Evolutionary conservation across 176 grass and related monocot genomes (phyloP).

Genomic region (Dendrocalamus sinicus): DNA sequence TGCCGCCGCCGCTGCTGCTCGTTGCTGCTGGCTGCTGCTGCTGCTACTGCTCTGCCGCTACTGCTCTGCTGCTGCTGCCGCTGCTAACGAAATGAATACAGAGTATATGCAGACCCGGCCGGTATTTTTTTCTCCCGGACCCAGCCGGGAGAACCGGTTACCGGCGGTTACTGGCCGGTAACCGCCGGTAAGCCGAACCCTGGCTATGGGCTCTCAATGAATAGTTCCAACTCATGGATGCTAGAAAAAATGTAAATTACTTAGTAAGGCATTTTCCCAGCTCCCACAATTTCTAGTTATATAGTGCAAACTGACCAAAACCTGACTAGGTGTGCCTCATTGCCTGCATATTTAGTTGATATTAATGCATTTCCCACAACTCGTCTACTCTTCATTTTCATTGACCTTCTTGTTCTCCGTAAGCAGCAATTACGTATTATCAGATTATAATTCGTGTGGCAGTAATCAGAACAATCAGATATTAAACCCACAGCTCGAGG

Average conservation of each 20-base stretch:
- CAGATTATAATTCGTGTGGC: constrained; percentile 24
- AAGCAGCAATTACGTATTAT: constrained; percentile 44
- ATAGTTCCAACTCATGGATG: constrained; percentile 36
- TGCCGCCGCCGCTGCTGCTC: no score
- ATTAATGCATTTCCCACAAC: constrained; percentile 36
- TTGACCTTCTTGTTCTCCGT: constrained; percentile 35
- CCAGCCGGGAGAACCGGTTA: no score
- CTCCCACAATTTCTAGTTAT: constrained; percentile 11
- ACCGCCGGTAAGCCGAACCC: no score
- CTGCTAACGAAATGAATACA: no score
- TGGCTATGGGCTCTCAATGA: not conserved
- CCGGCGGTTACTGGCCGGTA: no score
- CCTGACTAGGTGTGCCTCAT: constrained; percentile 29
- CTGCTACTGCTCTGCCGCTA: no score
- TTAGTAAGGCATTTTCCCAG: constrained; percentile 27
- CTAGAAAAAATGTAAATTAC: constrained; percentile 15
- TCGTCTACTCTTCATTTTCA: constrained; percentile 33
- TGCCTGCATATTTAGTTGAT: constrained; percentile 30
- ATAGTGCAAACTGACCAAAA: constrained; percentile 37
- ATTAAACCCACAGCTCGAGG: not conserved
- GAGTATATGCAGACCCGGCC: no score
- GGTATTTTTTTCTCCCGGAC: no score
- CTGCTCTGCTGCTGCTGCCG: no score
- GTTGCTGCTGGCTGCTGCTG: no score
- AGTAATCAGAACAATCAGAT: constrained; percentile 34